Evolutionary conservation across 2,329 filamentous ascomycete genomes (phyloP).

Genomic region (Thelonectria discophora): DNA sequence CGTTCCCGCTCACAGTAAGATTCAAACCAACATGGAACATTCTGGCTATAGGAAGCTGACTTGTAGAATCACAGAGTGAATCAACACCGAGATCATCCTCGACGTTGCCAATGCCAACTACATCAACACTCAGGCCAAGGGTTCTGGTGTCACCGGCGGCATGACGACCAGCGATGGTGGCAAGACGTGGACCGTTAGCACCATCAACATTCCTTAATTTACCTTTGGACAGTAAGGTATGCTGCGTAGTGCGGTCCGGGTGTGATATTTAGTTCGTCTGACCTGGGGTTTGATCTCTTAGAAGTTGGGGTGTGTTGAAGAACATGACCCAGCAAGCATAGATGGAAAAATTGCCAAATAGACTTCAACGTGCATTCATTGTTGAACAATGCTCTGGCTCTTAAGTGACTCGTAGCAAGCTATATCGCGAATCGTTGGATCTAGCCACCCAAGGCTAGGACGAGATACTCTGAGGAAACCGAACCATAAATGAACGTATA

Average conservation of each 20-base stretch:
- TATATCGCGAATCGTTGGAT: too few relatives aligned
- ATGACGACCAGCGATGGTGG: constrained; percentile 13
- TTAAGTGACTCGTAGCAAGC: too few relatives aligned
- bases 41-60: neutral
- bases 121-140: constrained; percentile 23
- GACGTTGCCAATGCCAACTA: constrained; percentile 31
- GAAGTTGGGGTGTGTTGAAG: too few relatives aligned
- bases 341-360: too few relatives aligned
- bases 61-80: constrained; percentile 22
- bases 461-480: too few relatives aligned
- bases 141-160: constrained; percentile 4
- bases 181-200: constrained; percentile 19
- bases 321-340: too few relatives aligned
- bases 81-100: constrained; percentile 32
- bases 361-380: too few relatives aligned
- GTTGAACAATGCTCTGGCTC: too few relatives aligned
- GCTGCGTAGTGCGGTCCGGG: neutral
- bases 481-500: too few relatives aligned
- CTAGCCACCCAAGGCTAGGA: too few relatives aligned
- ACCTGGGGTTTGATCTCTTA: too few relatives aligned
- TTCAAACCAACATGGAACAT: rapidly evolving
- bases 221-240: constrained; percentile 14
- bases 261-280: neutral
- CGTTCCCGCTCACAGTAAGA: constrained; percentile 35
- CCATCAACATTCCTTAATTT: constrained; percentile 18